Evolutionary conservation across 2,329 filamentous ascomycete species (phyloP).

Genomic region (Talaromyces marneffei): DNA sequence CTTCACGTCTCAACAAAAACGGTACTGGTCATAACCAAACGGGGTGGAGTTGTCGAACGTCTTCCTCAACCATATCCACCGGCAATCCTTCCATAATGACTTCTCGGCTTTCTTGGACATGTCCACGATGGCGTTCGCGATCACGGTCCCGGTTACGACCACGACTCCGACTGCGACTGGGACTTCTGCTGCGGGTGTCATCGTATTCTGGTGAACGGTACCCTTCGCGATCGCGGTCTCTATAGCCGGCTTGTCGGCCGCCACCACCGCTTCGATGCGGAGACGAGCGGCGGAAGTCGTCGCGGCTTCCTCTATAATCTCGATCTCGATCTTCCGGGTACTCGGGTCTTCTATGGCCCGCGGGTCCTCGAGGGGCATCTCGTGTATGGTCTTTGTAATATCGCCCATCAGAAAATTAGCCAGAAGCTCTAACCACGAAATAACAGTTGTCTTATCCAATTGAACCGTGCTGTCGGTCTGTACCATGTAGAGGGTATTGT

Average conservation of each 20-base stretch:
- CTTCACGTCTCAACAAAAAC: constrained; percentile 26
- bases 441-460: constrained; percentile 2
- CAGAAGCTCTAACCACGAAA: constrained; percentile 22
- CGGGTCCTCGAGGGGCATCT: constrained; percentile 30
- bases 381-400: constrained; percentile 33
- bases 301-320: constrained; percentile 31
- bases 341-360: constrained; percentile 33
- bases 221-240: constrained; percentile 43
- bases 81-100: constrained; percentile 48
- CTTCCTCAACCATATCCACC: constrained; percentile 46
- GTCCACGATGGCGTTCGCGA: constrained; percentile 24
- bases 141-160: constrained; percentile 32
- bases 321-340: constrained; percentile 29
- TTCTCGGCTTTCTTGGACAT: constrained; percentile 43
- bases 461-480: constrained; percentile 20
- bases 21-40: constrained; percentile 15
- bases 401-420: constrained; percentile 33
- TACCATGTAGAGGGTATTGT: constrained; percentile 43
- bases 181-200: constrained; percentile 30
- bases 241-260: constrained; percentile 31
- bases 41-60: constrained; percentile 41
- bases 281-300: constrained; percentile 33
- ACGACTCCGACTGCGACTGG: constrained; percentile 28
- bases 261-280: constrained; percentile 28
- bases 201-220: constrained; percentile 39